phyloP scores from a whole-genome alignment of 163 green algal species.

The Scenedesmus sp. region DNA sequence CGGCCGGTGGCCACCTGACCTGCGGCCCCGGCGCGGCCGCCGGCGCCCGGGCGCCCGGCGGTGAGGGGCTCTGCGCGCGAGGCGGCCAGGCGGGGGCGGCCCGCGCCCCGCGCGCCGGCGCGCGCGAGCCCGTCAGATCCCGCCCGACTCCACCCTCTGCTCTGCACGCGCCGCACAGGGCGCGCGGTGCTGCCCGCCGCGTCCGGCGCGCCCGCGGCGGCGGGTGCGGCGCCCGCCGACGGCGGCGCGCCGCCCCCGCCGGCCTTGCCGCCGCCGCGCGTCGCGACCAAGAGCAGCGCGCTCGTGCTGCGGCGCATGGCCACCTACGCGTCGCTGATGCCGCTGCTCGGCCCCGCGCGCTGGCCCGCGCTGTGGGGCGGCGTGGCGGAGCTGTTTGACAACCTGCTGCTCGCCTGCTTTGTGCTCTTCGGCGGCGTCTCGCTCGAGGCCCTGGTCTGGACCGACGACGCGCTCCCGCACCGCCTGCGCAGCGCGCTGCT shows the following conservation, averaged over 20 bases:
- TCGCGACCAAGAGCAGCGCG: constrained; percentile 23
- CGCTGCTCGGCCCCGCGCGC: background rate
- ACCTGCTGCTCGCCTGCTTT: constrained; percentile 82
- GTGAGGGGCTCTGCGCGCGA: no score
- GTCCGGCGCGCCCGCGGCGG: background rate
- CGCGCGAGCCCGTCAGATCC: no score
- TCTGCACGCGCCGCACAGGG: no score
- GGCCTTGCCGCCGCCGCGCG: background rate
- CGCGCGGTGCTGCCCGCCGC: background rate
- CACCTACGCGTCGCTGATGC: constrained; percentile 30
- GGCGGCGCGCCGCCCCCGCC: background rate
- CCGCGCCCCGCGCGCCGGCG: no score
- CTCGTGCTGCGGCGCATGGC: constrained; percentile 21
- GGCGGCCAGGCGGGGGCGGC: no score
- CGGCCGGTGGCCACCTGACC: no score
- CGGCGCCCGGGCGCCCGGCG: no score
- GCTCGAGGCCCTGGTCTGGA: constrained; percentile 54
- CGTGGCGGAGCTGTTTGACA: constrained; percentile 79
- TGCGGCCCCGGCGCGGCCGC: no score
- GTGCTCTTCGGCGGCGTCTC: constrained; percentile 64
- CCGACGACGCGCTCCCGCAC: constrained; percentile 42
- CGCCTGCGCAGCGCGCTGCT: constrained; percentile 52
- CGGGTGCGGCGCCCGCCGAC: background rate
- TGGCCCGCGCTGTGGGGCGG: constrained; percentile 38
- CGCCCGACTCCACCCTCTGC: no score